Evolutionary conservation across 352 stramenopile species (phyloP).

Genomic region (Pythium periplocum): DNA sequence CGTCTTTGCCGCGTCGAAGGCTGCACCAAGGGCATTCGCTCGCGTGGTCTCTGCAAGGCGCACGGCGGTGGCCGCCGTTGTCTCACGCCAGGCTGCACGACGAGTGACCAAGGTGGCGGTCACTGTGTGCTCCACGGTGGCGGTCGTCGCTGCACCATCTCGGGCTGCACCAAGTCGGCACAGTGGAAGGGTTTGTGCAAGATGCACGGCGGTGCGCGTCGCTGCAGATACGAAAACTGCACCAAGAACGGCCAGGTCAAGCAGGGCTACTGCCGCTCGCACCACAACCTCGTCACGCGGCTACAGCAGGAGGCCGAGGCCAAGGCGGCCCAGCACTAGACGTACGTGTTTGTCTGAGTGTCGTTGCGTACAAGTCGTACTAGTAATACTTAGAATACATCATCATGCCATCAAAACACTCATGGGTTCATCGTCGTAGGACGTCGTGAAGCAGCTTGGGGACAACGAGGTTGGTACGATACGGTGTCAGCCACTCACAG

Average conservation of each 20-base stretch:
- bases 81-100: slow-evolving; percentile 71
- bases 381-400: too few species aligned
- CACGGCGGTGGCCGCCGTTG: slow-evolving; percentile 64
- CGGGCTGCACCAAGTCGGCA: slow-evolving; percentile 77
- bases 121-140: slow-evolving; percentile 82
- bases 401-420: too few species aligned
- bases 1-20: slow-evolving; percentile 66
- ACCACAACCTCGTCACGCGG: slow-evolving; percentile 39
- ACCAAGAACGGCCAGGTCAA: slow-evolving; percentile 82
- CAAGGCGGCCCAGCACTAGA: too few species aligned
- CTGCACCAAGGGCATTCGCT: slow-evolving; percentile 73
- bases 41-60: slow-evolving; percentile 48
- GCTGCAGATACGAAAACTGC: slow-evolving; percentile 70
- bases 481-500: slow-evolving; percentile 2
- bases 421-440: background rate
- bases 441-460: slow-evolving; percentile 12
- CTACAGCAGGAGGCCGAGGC: slow-evolving; percentile 9
- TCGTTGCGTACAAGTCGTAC: too few species aligned
- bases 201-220: slow-evolving; percentile 76
- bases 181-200: slow-evolving; percentile 81
- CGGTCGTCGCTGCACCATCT: slow-evolving; percentile 66
- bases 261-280: slow-evolving; percentile 72
- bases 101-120: slow-evolving; percentile 79
- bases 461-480: slow-evolving; percentile 5
- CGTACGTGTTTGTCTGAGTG: too few species aligned